phyloP scores from a whole-genome alignment of 2,329 filamentous ascomycete genomes.

The Colletotrichum costaricense region DNA sequence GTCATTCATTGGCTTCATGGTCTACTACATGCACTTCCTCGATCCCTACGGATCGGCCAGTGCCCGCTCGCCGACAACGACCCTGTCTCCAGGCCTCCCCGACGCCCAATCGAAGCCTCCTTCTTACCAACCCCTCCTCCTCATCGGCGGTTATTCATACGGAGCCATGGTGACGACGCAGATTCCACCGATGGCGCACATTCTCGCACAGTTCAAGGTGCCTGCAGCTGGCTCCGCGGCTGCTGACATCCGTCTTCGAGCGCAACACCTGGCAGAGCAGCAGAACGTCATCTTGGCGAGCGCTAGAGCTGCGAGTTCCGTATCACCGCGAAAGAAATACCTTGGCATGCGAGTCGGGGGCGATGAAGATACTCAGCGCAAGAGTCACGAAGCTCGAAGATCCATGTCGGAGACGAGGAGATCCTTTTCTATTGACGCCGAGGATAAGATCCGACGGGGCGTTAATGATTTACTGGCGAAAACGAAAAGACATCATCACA shows the following conservation, averaged over 20 bases:
- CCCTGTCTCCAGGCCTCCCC: constrained; percentile 16
- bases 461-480: constrained; percentile 60
- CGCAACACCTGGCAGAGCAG: constrained; percentile 73
- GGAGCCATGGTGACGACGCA: constrained; percentile 84
- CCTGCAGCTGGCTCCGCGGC: constrained; percentile 67
- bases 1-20: constrained; percentile 83
- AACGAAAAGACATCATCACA: constrained; percentile 45
- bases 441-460: constrained; percentile 59
- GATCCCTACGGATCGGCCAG: constrained; percentile 48
- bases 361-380: constrained; percentile 54
- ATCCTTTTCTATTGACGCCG: constrained; percentile 56
- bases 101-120: constrained; percentile 1
- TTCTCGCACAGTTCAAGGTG: constrained; percentile 69
- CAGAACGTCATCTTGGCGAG: constrained; percentile 62
- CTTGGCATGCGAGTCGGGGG: constrained; percentile 62
- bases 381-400: constrained; percentile 51
- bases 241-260: constrained; percentile 77
- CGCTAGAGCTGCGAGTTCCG: constrained; percentile 45
- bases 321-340: constrained; percentile 39
- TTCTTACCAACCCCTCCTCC: constrained; percentile 48
- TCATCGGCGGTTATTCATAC: constrained; percentile 90
- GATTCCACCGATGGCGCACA: constrained; percentile 70
- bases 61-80: background rate
- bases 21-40: constrained; percentile 76
- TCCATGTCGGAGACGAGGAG: constrained; percentile 53